Conservation (phyloP, 495 filamentous ascomycete species). For the Annulohypoxylon moriforme region DNA sequence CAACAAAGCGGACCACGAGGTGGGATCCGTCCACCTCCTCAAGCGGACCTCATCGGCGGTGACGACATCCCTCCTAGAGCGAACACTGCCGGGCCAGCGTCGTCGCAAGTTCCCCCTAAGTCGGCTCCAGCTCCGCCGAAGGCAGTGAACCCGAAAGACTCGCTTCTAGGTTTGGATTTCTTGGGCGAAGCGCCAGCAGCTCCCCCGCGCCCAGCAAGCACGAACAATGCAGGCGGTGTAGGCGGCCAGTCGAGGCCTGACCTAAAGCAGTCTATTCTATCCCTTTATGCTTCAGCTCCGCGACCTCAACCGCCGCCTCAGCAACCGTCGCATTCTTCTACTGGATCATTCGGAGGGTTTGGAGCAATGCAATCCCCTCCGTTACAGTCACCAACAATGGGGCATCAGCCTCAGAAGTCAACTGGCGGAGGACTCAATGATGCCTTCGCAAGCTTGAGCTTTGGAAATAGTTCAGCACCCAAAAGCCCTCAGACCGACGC, state of each 20-base stretch:
- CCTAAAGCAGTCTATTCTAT: conserved; percentile 95
- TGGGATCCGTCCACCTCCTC: conserved; percentile 52
- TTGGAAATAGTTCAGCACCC: conserved; percentile 68
- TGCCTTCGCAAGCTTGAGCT: conserved; percentile 86
- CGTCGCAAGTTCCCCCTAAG: conserved; percentile 74
- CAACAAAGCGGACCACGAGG: conserved; percentile 46
- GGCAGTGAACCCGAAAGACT: conserved; percentile 73
- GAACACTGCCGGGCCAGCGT: conserved; percentile 71
- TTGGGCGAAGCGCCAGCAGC: conserved; percentile 76
- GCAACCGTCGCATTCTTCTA: conserved; percentile 58
- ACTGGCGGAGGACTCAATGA: conserved; percentile 80
- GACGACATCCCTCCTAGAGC: conserved; percentile 61
- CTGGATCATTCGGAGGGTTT: conserved; percentile 65
- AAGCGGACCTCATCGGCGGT: conserved; percentile 63
- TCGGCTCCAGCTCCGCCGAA: conserved; percentile 69
- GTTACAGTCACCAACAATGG: conserved; percentile 54
- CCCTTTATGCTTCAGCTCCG: conserved; percentile 89
- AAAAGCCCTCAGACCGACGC: conserved; percentile 67
- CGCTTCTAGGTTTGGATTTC: conserved; percentile 92
- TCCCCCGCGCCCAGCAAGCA: conserved; percentile 77
- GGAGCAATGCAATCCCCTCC: conserved; percentile 73
- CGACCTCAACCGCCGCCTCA: conserved; percentile 71
- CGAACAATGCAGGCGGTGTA: conserved; percentile 67
- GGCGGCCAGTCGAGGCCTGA: conserved; percentile 83
- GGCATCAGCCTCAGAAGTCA: conserved; percentile 60